Evolutionary conservation across 2,329 filamentous ascomycete species (phyloP).

Genomic region (Domatiomyces globalis): DNA sequence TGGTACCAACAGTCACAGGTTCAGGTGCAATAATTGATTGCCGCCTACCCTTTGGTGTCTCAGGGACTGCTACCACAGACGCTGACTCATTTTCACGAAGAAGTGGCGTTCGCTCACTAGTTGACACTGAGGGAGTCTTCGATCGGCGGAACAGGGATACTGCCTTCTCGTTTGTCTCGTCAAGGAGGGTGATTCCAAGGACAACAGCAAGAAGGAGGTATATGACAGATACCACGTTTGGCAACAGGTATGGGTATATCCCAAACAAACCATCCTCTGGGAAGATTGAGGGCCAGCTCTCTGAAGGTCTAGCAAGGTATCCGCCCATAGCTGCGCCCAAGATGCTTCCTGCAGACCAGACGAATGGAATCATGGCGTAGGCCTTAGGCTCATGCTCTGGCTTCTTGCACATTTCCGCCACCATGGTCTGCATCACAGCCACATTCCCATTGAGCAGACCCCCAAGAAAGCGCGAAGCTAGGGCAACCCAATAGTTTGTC

Average conservation of each 20-base stretch:
- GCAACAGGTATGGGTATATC: constrained; percentile 5
- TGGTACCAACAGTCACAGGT: constrained; percentile 2
- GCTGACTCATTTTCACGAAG: not conserved
- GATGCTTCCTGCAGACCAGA: constrained; percentile 4
- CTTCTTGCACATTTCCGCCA: constrained; percentile 55
- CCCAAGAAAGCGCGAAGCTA: constrained; percentile 35
- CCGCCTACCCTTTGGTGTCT: not conserved
- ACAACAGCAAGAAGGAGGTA: constrained; percentile 2
- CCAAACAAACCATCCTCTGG: constrained; percentile 4
- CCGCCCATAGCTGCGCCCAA: constrained; percentile 5
- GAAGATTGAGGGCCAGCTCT: constrained; percentile 1
- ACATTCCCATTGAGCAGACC: constrained; percentile 58
- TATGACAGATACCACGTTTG: constrained; percentile 3
- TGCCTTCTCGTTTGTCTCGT: constrained; percentile 3
- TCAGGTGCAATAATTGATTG: not conserved
- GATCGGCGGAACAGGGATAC: not conserved
- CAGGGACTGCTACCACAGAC: not conserved
- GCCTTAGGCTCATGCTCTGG: constrained; percentile 29
- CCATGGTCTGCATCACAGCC: constrained; percentile 59
- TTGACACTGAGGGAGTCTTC: not conserved
- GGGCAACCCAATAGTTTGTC: constrained; percentile 28
- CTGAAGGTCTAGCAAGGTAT: constrained; percentile 3
- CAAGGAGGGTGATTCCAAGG: constrained; percentile 1
- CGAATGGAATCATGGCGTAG: constrained; percentile 5
- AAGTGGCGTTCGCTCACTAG: constrained; percentile 3